phyloP scores from a whole-genome alignment of 345 rosid genomes.

The Cardamine resedifolia region DNA sequence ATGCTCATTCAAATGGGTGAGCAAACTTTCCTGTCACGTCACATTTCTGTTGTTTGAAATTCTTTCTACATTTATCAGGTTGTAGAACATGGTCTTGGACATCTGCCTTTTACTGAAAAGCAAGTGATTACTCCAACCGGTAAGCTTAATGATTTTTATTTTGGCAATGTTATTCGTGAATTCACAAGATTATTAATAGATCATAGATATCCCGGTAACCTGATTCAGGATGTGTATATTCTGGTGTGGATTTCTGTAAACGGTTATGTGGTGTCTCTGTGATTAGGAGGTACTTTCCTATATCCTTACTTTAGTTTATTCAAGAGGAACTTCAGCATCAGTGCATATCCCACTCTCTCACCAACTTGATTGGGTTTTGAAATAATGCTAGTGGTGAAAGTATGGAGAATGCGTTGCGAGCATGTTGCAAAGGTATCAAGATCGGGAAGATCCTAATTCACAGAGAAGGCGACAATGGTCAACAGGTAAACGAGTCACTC shows the following conservation, averaged over 20 bases:
- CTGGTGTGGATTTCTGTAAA: constrained; percentile 99
- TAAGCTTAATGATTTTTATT: constrained; percentile 38
- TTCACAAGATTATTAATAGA: not conserved
- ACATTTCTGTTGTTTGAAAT: not conserved
- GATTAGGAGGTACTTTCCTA: constrained; percentile 75
- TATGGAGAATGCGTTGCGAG: constrained; percentile 98
- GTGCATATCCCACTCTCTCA: constrained; percentile 5
- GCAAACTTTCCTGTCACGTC: not conserved
- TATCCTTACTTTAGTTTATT: constrained; percentile 17
- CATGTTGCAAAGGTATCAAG: constrained; percentile 98
- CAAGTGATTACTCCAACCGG: constrained; percentile 98
- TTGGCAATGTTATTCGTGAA: constrained; percentile 10
- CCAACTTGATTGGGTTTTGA: constrained; percentile 8
- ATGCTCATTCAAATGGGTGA: constrained; percentile 14
- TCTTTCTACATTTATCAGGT: constrained; percentile 49
- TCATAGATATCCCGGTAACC: not conserved
- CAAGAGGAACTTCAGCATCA: not conserved
- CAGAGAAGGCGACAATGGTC: constrained; percentile 97
- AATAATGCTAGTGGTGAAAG: constrained; percentile 82
- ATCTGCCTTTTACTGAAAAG: constrained; percentile 95
- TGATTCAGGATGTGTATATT: constrained; percentile 85
- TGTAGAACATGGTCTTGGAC: constrained; percentile 98
- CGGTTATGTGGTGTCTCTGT: constrained; percentile 97
- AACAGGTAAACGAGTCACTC: constrained; percentile 55
- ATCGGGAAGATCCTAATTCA: constrained; percentile 96